A percentile compares a stretch with the other conserved stretches of the same genome.
phyloP scores from a whole-genome alignment of 306 rosid genomes.

The Gynostemma pentaphyllum region DNA sequence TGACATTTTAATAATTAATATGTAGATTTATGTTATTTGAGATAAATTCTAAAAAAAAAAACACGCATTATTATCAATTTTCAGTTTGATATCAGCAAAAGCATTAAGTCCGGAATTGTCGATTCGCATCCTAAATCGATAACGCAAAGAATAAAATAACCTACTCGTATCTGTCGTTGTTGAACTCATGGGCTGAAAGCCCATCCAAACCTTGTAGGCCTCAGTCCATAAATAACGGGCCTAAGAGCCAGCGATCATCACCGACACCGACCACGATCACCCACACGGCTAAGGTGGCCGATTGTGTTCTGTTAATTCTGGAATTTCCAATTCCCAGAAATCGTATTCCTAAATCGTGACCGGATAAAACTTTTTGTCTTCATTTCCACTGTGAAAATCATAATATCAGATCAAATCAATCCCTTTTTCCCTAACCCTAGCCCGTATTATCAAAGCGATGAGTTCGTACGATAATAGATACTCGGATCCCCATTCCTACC shows the following conservation, averaged over 20 bases:
- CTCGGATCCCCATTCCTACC: slow-evolving; percentile 55
- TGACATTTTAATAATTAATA: no score
- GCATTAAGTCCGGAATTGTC: background rate
- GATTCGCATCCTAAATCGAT: background rate
- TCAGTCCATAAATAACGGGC: background rate
- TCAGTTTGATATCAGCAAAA: no score
- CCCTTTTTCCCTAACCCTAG: background rate
- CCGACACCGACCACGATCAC: background rate
- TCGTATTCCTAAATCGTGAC: background rate
- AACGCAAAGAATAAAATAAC: no score
- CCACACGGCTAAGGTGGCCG: no score
- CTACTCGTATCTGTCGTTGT: no score
- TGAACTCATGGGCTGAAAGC: background rate
- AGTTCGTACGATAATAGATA: slow-evolving; percentile 46
- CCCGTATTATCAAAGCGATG: slow-evolving; percentile 16
- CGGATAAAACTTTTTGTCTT: background rate
- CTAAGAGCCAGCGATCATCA: background rate
- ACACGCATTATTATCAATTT: no score
- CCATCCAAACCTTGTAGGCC: background rate
- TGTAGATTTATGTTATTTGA: no score
- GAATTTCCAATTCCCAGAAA: background rate
- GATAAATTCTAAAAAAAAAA: no score
- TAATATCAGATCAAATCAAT: no score
- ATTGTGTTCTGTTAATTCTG: no score
- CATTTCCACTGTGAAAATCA: background rate